Conservation (phyloP, 768 basidiomycete genomes). For the Leccinum obscurum region DNA sequence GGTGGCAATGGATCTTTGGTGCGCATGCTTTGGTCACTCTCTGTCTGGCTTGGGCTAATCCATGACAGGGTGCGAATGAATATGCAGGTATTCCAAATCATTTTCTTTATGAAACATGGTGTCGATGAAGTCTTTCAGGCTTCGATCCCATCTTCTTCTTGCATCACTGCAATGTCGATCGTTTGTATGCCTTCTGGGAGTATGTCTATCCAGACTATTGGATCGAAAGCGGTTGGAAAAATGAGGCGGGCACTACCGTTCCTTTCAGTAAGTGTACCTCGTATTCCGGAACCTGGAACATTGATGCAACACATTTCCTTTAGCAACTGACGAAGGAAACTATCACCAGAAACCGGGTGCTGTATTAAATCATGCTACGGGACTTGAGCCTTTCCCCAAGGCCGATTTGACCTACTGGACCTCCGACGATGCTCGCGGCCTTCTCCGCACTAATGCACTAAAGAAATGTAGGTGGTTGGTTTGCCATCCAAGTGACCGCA, state of each 20-base stretch:
- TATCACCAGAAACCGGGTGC: neutral
- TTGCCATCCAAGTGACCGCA: neutral
- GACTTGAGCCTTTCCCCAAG: constrained; percentile 17
- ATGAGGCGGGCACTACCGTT: neutral
- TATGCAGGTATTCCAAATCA: constrained; percentile 16
- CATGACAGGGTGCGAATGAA: constrained; percentile 12
- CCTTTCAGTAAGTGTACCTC: constrained; percentile 12
- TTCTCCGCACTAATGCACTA: neutral
- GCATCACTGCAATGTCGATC: constrained; percentile 22
- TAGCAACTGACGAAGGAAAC: constrained; percentile 5
- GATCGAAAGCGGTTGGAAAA: constrained; percentile 16
- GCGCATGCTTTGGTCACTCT: neutral
- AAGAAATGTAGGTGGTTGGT: constrained; percentile 10
- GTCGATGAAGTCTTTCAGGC: neutral
- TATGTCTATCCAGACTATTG: constrained; percentile 18
- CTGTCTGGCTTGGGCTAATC: neutral
- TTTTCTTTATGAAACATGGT: neutral
- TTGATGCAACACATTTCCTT: neutral
- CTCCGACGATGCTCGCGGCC: constrained; percentile 11
- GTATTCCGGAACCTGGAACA: neutral
- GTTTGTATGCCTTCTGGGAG: constrained; percentile 23
- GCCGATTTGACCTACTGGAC: constrained; percentile 11
- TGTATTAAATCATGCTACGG: neutral
- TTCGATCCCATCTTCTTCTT: constrained; percentile 23
- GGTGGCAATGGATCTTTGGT: constrained; percentile 23